Percentiles rank a stretch among this genome's conserved stretches.
Evolutionary conservation across 371 early-diverging fungal genomes (phyloP).

Genomic region (Mucor lusitanicus): DNA sequence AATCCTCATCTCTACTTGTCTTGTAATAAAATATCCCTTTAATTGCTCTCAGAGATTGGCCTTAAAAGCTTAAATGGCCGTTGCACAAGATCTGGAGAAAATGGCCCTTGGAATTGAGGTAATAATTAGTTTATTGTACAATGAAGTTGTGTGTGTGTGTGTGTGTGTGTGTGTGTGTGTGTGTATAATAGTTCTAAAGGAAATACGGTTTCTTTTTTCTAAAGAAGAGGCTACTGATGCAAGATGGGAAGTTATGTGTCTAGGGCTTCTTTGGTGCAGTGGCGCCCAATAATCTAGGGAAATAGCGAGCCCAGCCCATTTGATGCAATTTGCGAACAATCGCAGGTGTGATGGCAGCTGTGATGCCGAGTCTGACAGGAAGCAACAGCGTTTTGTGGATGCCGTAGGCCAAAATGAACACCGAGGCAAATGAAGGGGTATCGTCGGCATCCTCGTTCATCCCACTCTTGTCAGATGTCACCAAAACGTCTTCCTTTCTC

Average conservation of each 20-base stretch:
- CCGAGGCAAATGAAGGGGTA: constrained; percentile 40
- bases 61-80: background rate
- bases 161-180: background rate
- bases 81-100: background rate
- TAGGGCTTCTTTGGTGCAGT: constrained; percentile 12
- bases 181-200: background rate
- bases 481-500: constrained; percentile 8
- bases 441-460: constrained; percentile 11
- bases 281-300: constrained; percentile 34
- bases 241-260: background rate
- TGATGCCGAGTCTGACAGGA: constrained; percentile 46
- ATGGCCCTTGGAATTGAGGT: background rate
- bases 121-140: background rate
- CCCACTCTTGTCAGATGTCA: background rate
- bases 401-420: constrained; percentile 49
- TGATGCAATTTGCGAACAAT: constrained; percentile 45
- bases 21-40: background rate
- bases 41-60: background rate
- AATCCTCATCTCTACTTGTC: background rate
- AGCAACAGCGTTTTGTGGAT: constrained; percentile 53
- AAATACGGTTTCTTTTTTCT: background rate
- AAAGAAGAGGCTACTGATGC: background rate
- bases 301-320: constrained; percentile 41
- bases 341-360: constrained; percentile 49
- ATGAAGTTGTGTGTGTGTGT: background rate